Conservation (phyloP, 2,329 filamentous ascomycete species). For the Colletotrichum ledebouriae region DNA sequence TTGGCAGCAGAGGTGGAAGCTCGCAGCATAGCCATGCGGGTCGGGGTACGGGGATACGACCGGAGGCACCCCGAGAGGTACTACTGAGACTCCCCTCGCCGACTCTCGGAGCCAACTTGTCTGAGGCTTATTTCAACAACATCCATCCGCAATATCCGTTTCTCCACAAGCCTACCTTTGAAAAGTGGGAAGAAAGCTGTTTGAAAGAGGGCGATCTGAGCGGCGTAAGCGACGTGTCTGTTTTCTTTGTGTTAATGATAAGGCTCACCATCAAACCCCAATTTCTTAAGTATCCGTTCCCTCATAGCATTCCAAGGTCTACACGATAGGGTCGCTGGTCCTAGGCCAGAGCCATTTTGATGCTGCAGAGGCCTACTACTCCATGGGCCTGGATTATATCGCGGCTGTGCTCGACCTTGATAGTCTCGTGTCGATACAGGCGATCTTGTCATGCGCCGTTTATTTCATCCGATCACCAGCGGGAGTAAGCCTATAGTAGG, state of each 20-base stretch:
- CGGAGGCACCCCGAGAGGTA: slow-evolving; percentile 10
- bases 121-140: slow-evolving; percentile 53
- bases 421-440: slow-evolving; percentile 51
- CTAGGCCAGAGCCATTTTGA: slow-evolving; percentile 28
- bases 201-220: slow-evolving; percentile 21
- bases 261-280: not conserved
- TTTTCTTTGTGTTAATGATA: slow-evolving; percentile 45
- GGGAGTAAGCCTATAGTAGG: slow-evolving; percentile 48
- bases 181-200: slow-evolving; percentile 48
- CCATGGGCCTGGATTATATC: slow-evolving; percentile 44
- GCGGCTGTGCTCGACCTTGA: slow-evolving; percentile 45
- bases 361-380: slow-evolving; percentile 38
- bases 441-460: slow-evolving; percentile 50
- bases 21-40: slow-evolving; percentile 35
- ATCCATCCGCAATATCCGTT: slow-evolving; percentile 56
- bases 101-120: slow-evolving; percentile 41
- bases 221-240: not conserved
- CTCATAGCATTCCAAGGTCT: slow-evolving; percentile 24
- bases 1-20: slow-evolving; percentile 18
- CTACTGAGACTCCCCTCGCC: slow-evolving; percentile 42
- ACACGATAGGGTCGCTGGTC: slow-evolving; percentile 42
- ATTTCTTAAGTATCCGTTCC: not conserved
- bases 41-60: not conserved
- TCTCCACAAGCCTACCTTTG: slow-evolving; percentile 52
- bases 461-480: slow-evolving; percentile 49